Conservation (phyloP, 106 monocot genomes). For the Apostasia shenzhenica region DNA sequence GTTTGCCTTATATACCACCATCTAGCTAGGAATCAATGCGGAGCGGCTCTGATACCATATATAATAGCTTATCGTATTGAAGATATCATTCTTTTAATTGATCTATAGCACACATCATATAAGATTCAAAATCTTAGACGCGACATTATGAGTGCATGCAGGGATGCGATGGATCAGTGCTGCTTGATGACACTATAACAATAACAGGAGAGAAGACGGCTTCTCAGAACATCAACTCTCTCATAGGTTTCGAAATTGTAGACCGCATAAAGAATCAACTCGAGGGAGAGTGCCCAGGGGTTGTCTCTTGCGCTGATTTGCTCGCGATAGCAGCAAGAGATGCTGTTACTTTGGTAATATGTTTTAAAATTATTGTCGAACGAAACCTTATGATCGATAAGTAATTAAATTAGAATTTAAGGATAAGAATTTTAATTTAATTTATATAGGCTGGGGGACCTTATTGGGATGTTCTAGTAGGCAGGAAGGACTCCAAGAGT, state of each 20-base stretch:
- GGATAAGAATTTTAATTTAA: background rate
- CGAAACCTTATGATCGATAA: background rate
- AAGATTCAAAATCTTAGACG: no score
- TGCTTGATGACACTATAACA: conserved; percentile 49
- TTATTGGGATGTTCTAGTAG: conserved; percentile 79
- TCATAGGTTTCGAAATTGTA: conserved; percentile 48
- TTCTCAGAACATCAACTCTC: conserved; percentile 27
- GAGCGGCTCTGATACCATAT: no score
- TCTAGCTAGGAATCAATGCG: no score
- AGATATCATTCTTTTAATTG: no score
- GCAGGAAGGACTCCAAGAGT: conserved; percentile 61
- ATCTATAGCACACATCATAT: no score
- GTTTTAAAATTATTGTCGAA: background rate
- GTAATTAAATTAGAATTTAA: background rate
- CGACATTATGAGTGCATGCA: conserved; percentile 7
- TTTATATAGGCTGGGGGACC: conserved; percentile 71
- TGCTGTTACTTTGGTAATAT: conserved; percentile 56
- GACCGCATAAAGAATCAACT: conserved; percentile 62
- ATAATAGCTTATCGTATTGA: no score
- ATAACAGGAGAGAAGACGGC: conserved; percentile 47
- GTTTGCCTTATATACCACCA: no score
- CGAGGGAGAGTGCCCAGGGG: conserved; percentile 73
- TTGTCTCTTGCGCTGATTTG: conserved; percentile 81
- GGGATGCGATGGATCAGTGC: conserved; percentile 71
- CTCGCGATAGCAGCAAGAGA: conserved; percentile 82